Evolutionary conservation across 225 moss, liverwort and hornwort genomes (phyloP), one percentile per base, ranked within the genome.

Genomic region (Marchantia polymorpha): DNA sequence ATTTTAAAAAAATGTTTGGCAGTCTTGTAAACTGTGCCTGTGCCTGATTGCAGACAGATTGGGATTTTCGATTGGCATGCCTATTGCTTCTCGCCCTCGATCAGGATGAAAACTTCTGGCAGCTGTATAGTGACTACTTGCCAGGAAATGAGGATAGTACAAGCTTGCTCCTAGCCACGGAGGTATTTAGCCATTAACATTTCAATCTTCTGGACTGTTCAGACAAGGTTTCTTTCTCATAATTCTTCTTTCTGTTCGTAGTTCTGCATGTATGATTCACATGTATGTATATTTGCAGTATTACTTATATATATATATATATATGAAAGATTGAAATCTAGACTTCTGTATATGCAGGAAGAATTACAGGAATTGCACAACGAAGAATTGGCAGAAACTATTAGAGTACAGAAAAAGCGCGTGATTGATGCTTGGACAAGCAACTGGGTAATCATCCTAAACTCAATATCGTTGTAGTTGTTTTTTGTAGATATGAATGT

Each of bases 81-180:
- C 80, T 97, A 56, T 83, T 97, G 63, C 73, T 97, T 72, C 76
- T 94, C 81, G 91, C 97, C 79, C 88, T 97, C 12, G 97, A 97
- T 70, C 83, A 92, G 76, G 81, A 89, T 10, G 97, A 97, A 19
- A 91, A 97, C 69, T 97, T 97, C 75, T 97, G 97, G 97, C 94
- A 91, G 80, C 80, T 89, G 50, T 97, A 94, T 82, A 89, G 94
- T 88, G 94, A 97, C 69, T 97, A 93, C 78, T 74, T 97, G 83
- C 97, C 93, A 81, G 89, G 88, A 67, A 87, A 82, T 84, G 97
- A 93, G 69, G 97, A 97, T 60, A 89, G 85, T 81, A 86, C 90
- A 39, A 91, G 90, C 85, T 83, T 93, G 72, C 90, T 97, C 84
- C 85, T 93, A 73, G 97, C 93, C 23, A 89, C 91, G 11, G 92